A percentile compares a stretch with the other conserved stretches of the same genome.
Evolutionary conservation across 495 filamentous ascomycete genomes (phyloP).

Genomic region (Aspergillus sclerotiicarbonarius): DNA sequence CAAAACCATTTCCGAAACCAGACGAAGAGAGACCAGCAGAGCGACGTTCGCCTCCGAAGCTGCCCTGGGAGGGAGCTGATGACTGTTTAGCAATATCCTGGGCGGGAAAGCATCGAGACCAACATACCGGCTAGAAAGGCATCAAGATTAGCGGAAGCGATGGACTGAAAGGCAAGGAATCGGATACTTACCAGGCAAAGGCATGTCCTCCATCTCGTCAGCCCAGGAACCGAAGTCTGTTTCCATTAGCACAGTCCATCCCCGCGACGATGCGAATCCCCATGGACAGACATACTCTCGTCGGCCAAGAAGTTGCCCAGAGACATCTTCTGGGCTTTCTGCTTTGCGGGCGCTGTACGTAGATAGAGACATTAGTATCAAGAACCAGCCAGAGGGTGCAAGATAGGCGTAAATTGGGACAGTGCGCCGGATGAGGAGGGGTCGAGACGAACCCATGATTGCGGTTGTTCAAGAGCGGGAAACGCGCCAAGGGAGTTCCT

Average conservation of each 20-base stretch:
- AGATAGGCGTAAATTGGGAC: slow-evolving; percentile 6
- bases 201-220: slow-evolving; percentile 92
- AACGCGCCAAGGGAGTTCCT: slow-evolving; percentile 44
- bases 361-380: slow-evolving; percentile 23
- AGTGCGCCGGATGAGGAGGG: slow-evolving; percentile 18
- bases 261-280: slow-evolving; percentile 12
- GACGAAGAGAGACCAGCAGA: slow-evolving; percentile 37
- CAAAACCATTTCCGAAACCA: slow-evolving; percentile 43
- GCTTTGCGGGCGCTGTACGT: slow-evolving; percentile 72
- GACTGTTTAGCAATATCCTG: slow-evolving; percentile 20
- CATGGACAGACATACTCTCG: slow-evolving; percentile 63
- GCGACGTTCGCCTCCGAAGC: slow-evolving; percentile 47
- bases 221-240: slow-evolving; percentile 92
- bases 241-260: slow-evolving; percentile 37
- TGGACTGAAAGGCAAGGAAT: slow-evolving; percentile 8
- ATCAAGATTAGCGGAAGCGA: slow-evolving; percentile 21
- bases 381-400: neutral
- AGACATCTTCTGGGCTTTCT: slow-evolving; percentile 90
- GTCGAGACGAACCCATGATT: slow-evolving; percentile 79
- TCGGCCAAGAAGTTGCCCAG: slow-evolving; percentile 88
- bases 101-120: slow-evolving; percentile 4
- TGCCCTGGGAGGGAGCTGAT: slow-evolving; percentile 36
- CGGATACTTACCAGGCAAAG: slow-evolving; percentile 62
- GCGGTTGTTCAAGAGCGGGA: slow-evolving; percentile 50
- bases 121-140: slow-evolving; percentile 39